Base-by-base conservation (phyloP, 352 stramenopile genomes). In the Globisporangium middletonii region DNA sequence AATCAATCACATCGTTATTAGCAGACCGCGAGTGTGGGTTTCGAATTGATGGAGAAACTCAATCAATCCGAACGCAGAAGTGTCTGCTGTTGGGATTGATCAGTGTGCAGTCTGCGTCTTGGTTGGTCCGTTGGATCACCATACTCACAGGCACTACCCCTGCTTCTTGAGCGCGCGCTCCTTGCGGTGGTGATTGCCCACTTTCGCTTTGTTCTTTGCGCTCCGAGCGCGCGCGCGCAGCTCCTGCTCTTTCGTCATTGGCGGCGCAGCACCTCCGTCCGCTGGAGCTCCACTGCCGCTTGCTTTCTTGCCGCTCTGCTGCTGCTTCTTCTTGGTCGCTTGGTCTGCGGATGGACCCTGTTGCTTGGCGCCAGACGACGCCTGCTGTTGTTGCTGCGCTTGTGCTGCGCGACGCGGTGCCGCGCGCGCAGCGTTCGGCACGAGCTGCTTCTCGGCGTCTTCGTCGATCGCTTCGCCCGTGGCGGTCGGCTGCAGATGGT, bases 161-260 rank as follows among this genome's bases (percentile, higher is more conserved):
- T 64, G 59, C 53, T 94, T 94, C 67, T 91, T 91, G 30, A 90
- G 66, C 9, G 84, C 84, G 11, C 83, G 78, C 48, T 92, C 84
- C 59, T 94, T 94, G 49, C 84, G 84, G 59, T 92, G 68, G 63
- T 94, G 84, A 53, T 94, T 94, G 0, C 63, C 81, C 13, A 89
- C 65, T 44, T 90, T 92, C 8, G 76, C 72, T 65, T 94, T 94
- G 77, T 91, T 92, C 69, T 82, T 85, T 38, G 75, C 63, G 58
- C 79, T 85, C 19, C 72, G 61, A 33, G 71, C 75, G 38, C 75
- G 63, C n/a, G 69, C 58, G 4, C 71, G 72, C 28, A 82, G 73
- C 19, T 72, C 58, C 47, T 85, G 72, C 53, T 85, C 57, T 42
- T 58, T 63, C 13, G 57, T 63, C 57, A 58, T 42, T 18, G 48